Conservation (phyloP, 371 early-diverging fungal species). For the Zychaea mexicana region DNA sequence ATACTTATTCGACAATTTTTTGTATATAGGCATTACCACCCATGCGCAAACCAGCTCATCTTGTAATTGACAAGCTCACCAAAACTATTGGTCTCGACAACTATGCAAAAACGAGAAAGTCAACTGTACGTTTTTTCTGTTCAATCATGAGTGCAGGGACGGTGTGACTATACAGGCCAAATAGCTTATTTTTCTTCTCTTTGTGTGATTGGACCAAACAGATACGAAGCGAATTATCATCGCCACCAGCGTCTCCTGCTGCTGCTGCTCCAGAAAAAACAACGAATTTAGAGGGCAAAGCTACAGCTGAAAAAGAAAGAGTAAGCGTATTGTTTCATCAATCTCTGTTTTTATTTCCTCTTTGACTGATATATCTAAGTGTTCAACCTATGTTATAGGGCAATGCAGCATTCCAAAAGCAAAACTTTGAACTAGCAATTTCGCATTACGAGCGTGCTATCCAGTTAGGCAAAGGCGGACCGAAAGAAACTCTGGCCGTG, state of each 20-base stretch:
- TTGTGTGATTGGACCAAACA: too few species aligned
- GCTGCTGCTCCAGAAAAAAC: too few species aligned
- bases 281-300: background rate
- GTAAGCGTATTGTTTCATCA: background rate
- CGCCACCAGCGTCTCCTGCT: too few species aligned
- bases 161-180: too few species aligned
- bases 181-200: too few species aligned
- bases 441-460: constrained; percentile 72
- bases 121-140: background rate
- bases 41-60: background rate
- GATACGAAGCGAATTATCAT: too few species aligned
- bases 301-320: constrained; percentile 6
- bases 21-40: constrained; percentile 1
- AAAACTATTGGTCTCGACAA: background rate
- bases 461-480: constrained; percentile 56
- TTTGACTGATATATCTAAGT: too few species aligned
- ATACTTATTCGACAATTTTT: background rate
- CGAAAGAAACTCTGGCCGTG: constrained; percentile 39
- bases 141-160: too few species aligned
- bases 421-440: constrained; percentile 70
- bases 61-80: background rate
- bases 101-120: background rate
- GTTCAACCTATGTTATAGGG: constrained; percentile 51
- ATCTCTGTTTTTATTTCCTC: too few species aligned
- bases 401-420: constrained; percentile 76